These are phyloP conservation scores for Orobanche coerulescens DNA, from an alignment of 257 asterid genomes.

Conservation along the genomic window DNA sequence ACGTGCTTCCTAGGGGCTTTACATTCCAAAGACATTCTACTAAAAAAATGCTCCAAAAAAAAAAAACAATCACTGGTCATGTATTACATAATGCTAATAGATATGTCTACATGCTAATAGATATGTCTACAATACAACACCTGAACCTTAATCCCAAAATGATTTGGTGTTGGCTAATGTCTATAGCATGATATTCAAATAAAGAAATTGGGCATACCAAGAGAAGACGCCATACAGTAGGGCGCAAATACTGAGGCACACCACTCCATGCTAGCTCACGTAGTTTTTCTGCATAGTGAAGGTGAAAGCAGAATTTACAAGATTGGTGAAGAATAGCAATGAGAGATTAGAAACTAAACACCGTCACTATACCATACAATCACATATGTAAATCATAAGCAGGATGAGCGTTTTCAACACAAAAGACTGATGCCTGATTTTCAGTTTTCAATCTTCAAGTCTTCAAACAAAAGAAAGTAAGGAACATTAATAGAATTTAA, in stretches of 20 bases:
- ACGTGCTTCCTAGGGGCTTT: too few relatives aligned
- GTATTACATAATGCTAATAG: not conserved
- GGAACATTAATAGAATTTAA: not conserved
- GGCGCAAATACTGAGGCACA: slow-evolving; percentile 85
- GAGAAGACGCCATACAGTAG: slow-evolving; percentile 91
- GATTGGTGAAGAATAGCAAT: slow-evolving; percentile 7
- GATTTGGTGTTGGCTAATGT: too few relatives aligned
- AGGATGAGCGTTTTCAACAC: not conserved
- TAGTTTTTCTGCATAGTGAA: slow-evolving; percentile 60
- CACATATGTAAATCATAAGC: not conserved
- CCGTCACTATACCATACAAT: not conserved
- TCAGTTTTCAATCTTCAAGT: not conserved
- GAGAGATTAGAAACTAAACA: not conserved
- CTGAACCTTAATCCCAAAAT: too few relatives aligned
- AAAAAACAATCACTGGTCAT: not conserved
- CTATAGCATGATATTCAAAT: not conserved
- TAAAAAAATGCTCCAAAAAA: not conserved
- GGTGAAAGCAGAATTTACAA: slow-evolving; percentile 6
- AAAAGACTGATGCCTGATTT: not conserved
- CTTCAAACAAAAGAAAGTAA: not conserved
- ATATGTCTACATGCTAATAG: too few relatives aligned
- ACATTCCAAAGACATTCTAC: slow-evolving; percentile 1
- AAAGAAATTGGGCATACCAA: slow-evolving; percentile 49
- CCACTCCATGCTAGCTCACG: slow-evolving; percentile 99
- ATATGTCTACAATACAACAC: too few relatives aligned